phyloP scores from a whole-genome alignment of 805 yeast genomes.

The Isabelozyma gotoi region DNA sequence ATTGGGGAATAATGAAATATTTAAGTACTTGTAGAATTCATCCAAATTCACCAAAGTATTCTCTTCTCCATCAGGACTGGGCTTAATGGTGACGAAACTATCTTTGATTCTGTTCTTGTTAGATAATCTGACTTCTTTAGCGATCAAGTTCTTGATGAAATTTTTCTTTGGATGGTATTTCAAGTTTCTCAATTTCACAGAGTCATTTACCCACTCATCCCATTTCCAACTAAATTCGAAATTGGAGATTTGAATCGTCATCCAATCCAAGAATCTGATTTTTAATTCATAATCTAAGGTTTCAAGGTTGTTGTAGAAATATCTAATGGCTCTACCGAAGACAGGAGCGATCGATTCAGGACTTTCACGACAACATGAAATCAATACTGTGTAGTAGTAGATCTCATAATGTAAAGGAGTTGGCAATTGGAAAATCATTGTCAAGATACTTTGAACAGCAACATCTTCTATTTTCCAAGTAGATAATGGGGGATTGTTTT shows the following conservation, averaged over 20 bases:
- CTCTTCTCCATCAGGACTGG: slow-evolving; percentile 33
- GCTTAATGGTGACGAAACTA: slow-evolving; percentile 49
- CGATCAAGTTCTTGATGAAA: slow-evolving; percentile 74
- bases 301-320: slow-evolving; percentile 66
- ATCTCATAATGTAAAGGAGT: slow-evolving; percentile 61
- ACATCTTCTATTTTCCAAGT: slow-evolving; percentile 93
- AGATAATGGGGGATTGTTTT: slow-evolving; percentile 46
- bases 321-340: slow-evolving; percentile 87
- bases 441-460: slow-evolving; percentile 77
- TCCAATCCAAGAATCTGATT: slow-evolving; percentile 81
- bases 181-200: slow-evolving; percentile 42
- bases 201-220: slow-evolving; percentile 84
- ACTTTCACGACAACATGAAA: slow-evolving; percentile 81
- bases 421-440: slow-evolving; percentile 77
- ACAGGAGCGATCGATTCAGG: slow-evolving; percentile 84
- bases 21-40: slow-evolving; percentile 40
- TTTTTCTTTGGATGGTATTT: slow-evolving; percentile 69
- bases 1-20: slow-evolving; percentile 32
- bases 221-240: slow-evolving; percentile 97
- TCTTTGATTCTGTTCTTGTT: slow-evolving; percentile 68
- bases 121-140: slow-evolving; percentile 82
- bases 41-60: slow-evolving; percentile 28
- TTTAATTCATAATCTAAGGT: slow-evolving; percentile 74
- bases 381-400: slow-evolving; percentile 80
- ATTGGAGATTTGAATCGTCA: slow-evolving; percentile 88